Conservation (phyloP, 2,329 filamentous ascomycete species). For the Sclerotinia trifoliorum region DNA sequence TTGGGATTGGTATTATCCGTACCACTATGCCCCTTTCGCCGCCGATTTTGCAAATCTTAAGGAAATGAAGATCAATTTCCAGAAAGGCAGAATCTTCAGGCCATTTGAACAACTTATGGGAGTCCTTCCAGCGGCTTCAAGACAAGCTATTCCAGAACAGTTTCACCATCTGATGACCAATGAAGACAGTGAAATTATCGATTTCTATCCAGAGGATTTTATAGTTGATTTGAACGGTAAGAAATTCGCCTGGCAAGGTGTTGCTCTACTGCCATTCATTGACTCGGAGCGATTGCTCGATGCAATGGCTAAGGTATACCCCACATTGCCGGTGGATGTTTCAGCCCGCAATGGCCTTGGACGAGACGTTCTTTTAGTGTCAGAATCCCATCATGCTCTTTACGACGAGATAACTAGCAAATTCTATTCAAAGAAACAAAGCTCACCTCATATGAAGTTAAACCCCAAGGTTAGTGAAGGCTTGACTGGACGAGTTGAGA, state of each 20-base stretch:
- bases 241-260: conserved; percentile 97
- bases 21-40: conserved; percentile 97
- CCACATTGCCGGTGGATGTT: conserved; percentile 74
- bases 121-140: conserved; percentile 88
- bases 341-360: conserved; percentile 74
- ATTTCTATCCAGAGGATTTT: conserved; percentile 97
- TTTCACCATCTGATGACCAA: conserved; percentile 92
- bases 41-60: conserved; percentile 86
- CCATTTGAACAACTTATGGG: conserved; percentile 99
- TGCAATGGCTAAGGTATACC: conserved; percentile 82
- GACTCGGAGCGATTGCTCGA: conserved; percentile 82
- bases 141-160: conserved; percentile 81
- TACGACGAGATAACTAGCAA: conserved; percentile 81
- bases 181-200: conserved; percentile 85
- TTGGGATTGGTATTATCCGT: conserved; percentile 99
- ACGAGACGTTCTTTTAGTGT: conserved; percentile 78
- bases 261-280: conserved; percentile 92
- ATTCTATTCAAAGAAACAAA: conserved; percentile 91
- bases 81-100: conserved; percentile 79
- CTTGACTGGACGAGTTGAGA: conserved; percentile 75
- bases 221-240: conserved; percentile 93
- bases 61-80: conserved; percentile 76
- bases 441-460: conserved; percentile 63
- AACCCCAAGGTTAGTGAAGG: conserved; percentile 74
- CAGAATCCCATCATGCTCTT: conserved; percentile 72